A percentile compares a stretch with the other conserved stretches of the same genome.
Conservation (phyloP, 371 early-diverging fungal genomes). For the Blyttiomyces sp. region DNA sequence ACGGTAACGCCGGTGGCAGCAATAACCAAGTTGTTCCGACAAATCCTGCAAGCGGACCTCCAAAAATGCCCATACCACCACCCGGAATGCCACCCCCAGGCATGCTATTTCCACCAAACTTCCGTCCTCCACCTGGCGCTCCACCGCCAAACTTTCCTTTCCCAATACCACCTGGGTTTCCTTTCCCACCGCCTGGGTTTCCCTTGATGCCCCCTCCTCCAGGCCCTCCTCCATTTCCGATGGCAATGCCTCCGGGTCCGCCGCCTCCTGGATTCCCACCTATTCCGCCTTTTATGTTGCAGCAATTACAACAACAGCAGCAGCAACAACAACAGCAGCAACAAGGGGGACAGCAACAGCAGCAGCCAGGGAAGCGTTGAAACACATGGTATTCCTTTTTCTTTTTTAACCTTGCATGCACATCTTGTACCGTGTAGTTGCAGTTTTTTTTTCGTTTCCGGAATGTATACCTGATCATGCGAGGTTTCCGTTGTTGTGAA, state of each 20-base stretch:
- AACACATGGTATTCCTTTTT: too few relatives aligned
- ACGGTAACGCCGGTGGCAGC: background rate
- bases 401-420: too few relatives aligned
- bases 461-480: too few relatives aligned
- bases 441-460: too few relatives aligned
- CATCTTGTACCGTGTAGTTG: too few relatives aligned
- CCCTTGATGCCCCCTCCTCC: constrained; percentile 11
- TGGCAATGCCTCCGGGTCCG: constrained; percentile 6
- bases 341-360: too few relatives aligned
- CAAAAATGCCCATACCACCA: background rate
- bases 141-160: background rate
- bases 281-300: too few relatives aligned
- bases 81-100: background rate
- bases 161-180: constrained; percentile 15
- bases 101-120: background rate
- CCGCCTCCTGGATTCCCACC: constrained; percentile 24
- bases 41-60: background rate
- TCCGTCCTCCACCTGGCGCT: background rate
- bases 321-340: too few relatives aligned
- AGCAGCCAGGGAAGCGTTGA: too few relatives aligned
- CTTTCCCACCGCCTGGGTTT: background rate
- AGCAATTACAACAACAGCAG: too few relatives aligned
- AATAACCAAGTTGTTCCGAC: constrained; percentile 8
- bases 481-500: too few relatives aligned
- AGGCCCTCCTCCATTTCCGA: constrained; percentile 3